These are phyloP conservation scores for Botrytis hyacinthi DNA, from an alignment of 2,329 filamentous ascomycete genomes.

Conservation along the genomic window DNA sequence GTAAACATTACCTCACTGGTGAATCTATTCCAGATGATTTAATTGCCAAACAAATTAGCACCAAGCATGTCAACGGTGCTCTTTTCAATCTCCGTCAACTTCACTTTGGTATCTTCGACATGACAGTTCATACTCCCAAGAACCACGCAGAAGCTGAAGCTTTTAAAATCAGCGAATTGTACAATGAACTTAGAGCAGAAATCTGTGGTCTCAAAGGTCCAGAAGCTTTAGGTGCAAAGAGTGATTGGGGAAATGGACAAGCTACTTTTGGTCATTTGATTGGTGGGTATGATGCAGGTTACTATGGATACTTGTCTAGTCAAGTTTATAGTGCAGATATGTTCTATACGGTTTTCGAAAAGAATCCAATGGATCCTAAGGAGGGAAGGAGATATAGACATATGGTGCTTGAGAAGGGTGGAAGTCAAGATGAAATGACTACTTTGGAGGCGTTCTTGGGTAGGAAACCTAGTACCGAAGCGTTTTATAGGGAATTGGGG, in stretches of 20 bases:
- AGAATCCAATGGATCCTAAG: slow-evolving; percentile 72
- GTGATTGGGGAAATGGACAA: slow-evolving; percentile 70
- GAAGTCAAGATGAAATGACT: slow-evolving; percentile 77
- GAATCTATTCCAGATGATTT: slow-evolving; percentile 72
- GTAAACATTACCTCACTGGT: slow-evolving; percentile 68
- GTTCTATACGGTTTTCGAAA: slow-evolving; percentile 78
- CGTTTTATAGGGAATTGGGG: slow-evolving; percentile 78
- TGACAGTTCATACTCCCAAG: slow-evolving; percentile 71
- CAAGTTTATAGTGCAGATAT: slow-evolving; percentile 83
- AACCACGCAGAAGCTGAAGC: slow-evolving; percentile 67
- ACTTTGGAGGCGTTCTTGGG: slow-evolving; percentile 77
- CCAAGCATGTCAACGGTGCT: slow-evolving; percentile 78
- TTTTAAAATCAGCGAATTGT: slow-evolving; percentile 63
- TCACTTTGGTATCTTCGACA: slow-evolving; percentile 80
- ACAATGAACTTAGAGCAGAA: slow-evolving; percentile 70
- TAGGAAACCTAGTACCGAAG: slow-evolving; percentile 70
- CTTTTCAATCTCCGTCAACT: slow-evolving; percentile 76
- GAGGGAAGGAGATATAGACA: slow-evolving; percentile 75
- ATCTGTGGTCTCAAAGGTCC: slow-evolving; percentile 74
- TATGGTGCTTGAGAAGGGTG: slow-evolving; percentile 74
- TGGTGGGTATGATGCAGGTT: slow-evolving; percentile 80
- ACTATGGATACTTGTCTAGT: slow-evolving; percentile 73
- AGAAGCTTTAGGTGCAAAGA: slow-evolving; percentile 56
- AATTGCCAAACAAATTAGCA: slow-evolving; percentile 69
- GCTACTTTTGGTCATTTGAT: slow-evolving; percentile 81